Evolutionary conservation across 192 early-diverging fungal genomes (phyloP), one percentile per base, ranked within the genome.

Genomic region (Coemansia sp.): DNA sequence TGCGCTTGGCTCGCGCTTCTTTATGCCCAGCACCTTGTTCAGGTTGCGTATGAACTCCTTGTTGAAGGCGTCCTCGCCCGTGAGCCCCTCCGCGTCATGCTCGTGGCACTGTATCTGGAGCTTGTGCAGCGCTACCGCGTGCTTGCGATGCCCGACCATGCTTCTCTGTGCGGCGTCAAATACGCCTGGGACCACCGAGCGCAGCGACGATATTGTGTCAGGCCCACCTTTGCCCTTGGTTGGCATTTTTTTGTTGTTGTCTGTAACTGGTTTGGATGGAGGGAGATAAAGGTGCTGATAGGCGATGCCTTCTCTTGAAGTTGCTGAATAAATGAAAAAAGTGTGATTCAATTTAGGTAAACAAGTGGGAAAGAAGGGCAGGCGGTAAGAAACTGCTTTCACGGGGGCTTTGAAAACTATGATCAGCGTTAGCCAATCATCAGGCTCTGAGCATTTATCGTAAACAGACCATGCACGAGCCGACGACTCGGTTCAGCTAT

Each of bases 1-100:
- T 0, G 85, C 90, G 34, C 82, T 75, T 1, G 84, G 70, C 64
- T 91, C 85, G 36, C 86, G 85, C 70, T 88, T 91, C 65, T 90
- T 91, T 34, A 92, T 74, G 20, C 84, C 83, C 10, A 95, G 70
- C 6, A 93, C 77, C 33, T 88, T 91, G 69, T 90, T 89, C 13
- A 95, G 72, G 69, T 92, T 92, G 56, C 87, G 82, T n/a, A 88
- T 79, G 64, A 91, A 84, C 69, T 92, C 90, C 29, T 86, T 68
- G 56, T 88, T 88, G 69, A 95, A 88, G 15, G 74, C 79, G n/a
- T 67, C 65, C 59, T 93, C 91, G 28, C 86, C 88, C 15, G 73
- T 58, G 54, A 76, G 63, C 29, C 56, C 61, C 68, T 65, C 66
- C 17, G 34, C 27, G 37, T 73, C 76, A 22, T 70, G 50, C 47